These are phyloP conservation scores for Aegle marmelos DNA, from an alignment of 345 rosid genomes.

Conservation along the genomic window DNA sequence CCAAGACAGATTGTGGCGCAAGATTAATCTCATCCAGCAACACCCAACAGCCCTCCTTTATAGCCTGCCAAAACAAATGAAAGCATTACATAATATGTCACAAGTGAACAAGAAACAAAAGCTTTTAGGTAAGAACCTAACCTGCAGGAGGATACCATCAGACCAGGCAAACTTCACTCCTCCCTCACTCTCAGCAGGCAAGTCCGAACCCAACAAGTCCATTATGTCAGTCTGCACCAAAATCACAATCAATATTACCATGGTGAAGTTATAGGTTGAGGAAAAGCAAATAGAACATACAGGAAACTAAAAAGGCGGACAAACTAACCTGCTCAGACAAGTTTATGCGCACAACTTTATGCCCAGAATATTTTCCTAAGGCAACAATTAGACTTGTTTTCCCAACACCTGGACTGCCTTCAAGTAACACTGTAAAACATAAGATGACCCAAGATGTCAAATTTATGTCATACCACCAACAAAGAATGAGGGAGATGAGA, in stretches of 20 bases:
- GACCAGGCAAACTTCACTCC: slow-evolving; percentile 97
- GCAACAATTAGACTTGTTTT: slow-evolving; percentile 91
- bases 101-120: slow-evolving; percentile 8
- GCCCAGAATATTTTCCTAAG: slow-evolving; percentile 89
- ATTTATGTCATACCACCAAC: not conserved
- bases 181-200: slow-evolving; percentile 80
- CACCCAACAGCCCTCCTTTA: slow-evolving; percentile 96
- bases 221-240: slow-evolving; percentile 88
- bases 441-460: not conserved
- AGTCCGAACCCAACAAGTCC: slow-evolving; percentile 96
- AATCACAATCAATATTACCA: slow-evolving; percentile 11
- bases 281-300: not conserved
- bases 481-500: slow-evolving; percentile 12
- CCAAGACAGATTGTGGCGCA: slow-evolving; percentile 96
- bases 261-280: slow-evolving; percentile 4
- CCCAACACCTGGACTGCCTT: slow-evolving; percentile 99
- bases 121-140: slow-evolving; percentile 13
- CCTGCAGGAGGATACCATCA: slow-evolving; percentile 94
- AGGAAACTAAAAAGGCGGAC: not conserved
- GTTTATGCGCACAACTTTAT: slow-evolving; percentile 91
- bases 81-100: not conserved
- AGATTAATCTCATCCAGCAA: slow-evolving; percentile 97
- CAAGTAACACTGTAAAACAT: slow-evolving; percentile 62
- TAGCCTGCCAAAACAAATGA: slow-evolving; percentile 50
- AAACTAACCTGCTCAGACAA: slow-evolving; percentile 86